Base-by-base conservation (phyloP, 805 yeast genomes). In the Pichia nanzhaoensis region DNA sequence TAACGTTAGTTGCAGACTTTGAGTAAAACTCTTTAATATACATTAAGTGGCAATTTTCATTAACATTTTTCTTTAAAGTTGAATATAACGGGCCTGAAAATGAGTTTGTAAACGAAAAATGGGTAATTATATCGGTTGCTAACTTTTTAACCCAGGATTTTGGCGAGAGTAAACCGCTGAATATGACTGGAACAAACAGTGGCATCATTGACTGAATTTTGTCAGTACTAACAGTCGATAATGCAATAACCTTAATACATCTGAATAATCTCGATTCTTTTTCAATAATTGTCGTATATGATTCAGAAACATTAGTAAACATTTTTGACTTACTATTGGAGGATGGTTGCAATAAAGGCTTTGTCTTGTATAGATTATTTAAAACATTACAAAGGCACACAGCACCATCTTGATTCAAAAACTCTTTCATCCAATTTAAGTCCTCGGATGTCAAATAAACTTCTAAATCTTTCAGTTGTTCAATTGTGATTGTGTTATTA, bases 381-480 rank as follows among this genome's bases (percentile, higher is more conserved):
- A 93, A 69, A 36, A 84, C 85, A 27, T 84, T 80, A 27, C 93
- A 83, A 47, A 93, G 73, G 0, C 95, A 90, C 4, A 86, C 78
- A 48, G 87, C 95, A 34, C 99, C 99, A 63, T 91, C 97, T 41
- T 80, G 75, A 46, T 78, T 82, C 17, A 93, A 71, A 56, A 93
- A 93, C 20, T 71, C 75, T 47, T 81, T 75, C 1, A 90, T 95
- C 99, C 99, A 93, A 32, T 69, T 75, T 31, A 65, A 49, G 36
- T 64, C 66, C 59, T 91, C 98, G 0, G 98, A 88, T 51, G 98
- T 78, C 36, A 91, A 69, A 39, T 95, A 87, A 5, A 93, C 96
- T 84, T 93, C 87, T 42, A 93, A 71, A 53, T 85, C 85, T 34
- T 84, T 86, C 51, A 91, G 68, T 60, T 90, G 87, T 42, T 77